phyloP scores from a whole-genome alignment of 2,329 filamentous ascomycete genomes.

The Fonsecaea monophora region DNA sequence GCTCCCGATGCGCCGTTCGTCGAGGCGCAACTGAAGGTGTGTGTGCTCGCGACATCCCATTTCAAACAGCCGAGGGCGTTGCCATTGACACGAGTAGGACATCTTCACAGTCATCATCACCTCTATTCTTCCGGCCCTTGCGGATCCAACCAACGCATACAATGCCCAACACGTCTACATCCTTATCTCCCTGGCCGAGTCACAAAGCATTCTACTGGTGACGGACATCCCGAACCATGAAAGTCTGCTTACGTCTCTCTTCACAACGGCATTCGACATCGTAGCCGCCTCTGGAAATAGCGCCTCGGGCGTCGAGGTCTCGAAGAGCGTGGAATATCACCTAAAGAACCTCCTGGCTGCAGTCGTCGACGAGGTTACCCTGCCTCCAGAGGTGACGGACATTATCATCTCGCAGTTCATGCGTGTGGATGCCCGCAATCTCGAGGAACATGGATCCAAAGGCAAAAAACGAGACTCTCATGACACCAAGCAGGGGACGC shows the following conservation, averaged over 20 bases:
- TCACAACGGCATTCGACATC: constrained; percentile 89
- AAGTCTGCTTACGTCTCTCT: constrained; percentile 78
- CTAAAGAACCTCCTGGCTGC: constrained; percentile 85
- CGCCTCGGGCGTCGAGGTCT: constrained; percentile 78
- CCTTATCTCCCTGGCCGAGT: constrained; percentile 83
- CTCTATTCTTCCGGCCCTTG: constrained; percentile 81
- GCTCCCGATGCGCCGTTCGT: constrained; percentile 96
- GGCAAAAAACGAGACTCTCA: constrained; percentile 60
- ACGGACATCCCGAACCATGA: constrained; percentile 86
- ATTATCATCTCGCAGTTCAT: constrained; percentile 95
- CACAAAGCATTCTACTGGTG: constrained; percentile 92
- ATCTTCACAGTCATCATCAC: constrained; percentile 90
- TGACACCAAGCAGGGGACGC: constrained; percentile 79
- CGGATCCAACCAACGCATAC: constrained; percentile 86
- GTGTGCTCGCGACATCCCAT: constrained; percentile 34
- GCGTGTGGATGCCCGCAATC: constrained; percentile 74
- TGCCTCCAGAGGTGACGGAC: constrained; percentile 85
- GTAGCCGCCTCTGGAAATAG: constrained; percentile 78
- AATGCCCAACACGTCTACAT: constrained; percentile 93
- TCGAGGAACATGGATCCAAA: constrained; percentile 64
- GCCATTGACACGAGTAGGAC: constrained; percentile 63
- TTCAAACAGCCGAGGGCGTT: neutral
- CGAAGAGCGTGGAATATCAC: constrained; percentile 91
- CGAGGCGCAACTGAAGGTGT: constrained; percentile 84
- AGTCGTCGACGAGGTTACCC: constrained; percentile 83